Base-by-base conservation (phyloP, 2,329 filamentous ascomycete species). In the Venturiaceae sp. region DNA sequence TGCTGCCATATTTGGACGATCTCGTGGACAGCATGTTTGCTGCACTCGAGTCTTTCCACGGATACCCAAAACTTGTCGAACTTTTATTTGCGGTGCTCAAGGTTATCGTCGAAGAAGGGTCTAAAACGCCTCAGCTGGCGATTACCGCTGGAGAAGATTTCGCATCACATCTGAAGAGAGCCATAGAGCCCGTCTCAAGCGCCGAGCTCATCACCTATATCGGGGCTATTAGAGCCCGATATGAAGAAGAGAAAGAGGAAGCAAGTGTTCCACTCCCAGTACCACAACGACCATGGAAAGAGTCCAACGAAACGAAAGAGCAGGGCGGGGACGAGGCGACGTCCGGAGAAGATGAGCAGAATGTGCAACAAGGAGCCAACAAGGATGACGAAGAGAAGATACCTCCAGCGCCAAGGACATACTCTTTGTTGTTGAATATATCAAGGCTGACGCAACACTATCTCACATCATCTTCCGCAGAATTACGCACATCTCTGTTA, bases 11-110 rank as follows among this genome's bases (percentile, higher is more conserved):
- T 67, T 77, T 99, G 1, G 92, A 97, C 67, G 94, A 99, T 67
- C 83, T 96, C 0, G 85, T 97, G 3, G 87, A 86, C 4, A 92
- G 90, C 0, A 90, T 99, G 39, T 97, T 99, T 69, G 87, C 88
- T 0, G 90, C 92, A 0, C 75, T 99, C n/a, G 91, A 96, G 64
- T 89, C 90, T 66, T 99, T 94, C 66, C 94, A 99, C 66, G 94
- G 94, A 1, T 97, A 99, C 69, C 85, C 90, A 0, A 75, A 81
- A 19, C 84, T 99, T 59, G 92, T 95, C 0, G 90, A 96, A 67
- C 82, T 85, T 50, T 76, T 99, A 5, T 99, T 97, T 69, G 77
- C 82, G 1, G 90, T 95, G 0, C 75, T 99, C 5, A 85, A 84
- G 57, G 88, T 90, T 60, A 83, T 97, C 59, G 90, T 94, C 11